Evolutionary conservation across 805 yeast species (phyloP), one percentile per base, ranked within the genome.

Genomic region (Zygosaccharomyces bisporus): DNA sequence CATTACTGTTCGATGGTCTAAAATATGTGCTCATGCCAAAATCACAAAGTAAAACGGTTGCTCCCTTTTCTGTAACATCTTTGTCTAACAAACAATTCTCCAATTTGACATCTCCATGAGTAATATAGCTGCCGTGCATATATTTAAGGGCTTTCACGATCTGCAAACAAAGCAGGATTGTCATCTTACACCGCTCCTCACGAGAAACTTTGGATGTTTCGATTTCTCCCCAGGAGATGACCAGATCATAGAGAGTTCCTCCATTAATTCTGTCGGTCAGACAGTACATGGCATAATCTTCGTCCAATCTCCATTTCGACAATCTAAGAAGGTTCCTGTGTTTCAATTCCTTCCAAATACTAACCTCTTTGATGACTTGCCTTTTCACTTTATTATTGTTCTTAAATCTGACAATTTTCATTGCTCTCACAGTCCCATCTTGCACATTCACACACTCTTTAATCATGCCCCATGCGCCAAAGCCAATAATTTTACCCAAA

Each of bases 401-500:
- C 38, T 55, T 60, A 20, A 80, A 80, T 38, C 77, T 74, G 5
- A 79, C 75, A 34, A 78, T 73, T 60, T 85, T 85, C 51, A 84
- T 77, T 0, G 93, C 95, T 49, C 68, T 53, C 10, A 70, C 69
- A n/a, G 53, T 49, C 3, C 62, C 58, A 13, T 61, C 61, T 14
- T 54, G 34, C 12, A 61, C 61, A 34, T 64, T 65, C 5, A 34
- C 62, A 50, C 91, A 85, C 59, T 85, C 91, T 46, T 95, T 69
- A 8, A 89, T 83, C 21, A 82, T 75, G 8, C 96, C 95, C 84
- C 93, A 90, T 0, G 95, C 95, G 10, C 97, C 96, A 59, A 77
- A 79, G 1, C 96, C 96, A 49, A 88, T 81, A 8, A 83, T 75
- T 53, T 79, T 80, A 1, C 95, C 95, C 23, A 89, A 60, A 24